These are phyloP conservation scores for Mucor lusitanicus DNA, from an alignment of 371 early-diverging fungal genomes.

Conservation along the genomic window DNA sequence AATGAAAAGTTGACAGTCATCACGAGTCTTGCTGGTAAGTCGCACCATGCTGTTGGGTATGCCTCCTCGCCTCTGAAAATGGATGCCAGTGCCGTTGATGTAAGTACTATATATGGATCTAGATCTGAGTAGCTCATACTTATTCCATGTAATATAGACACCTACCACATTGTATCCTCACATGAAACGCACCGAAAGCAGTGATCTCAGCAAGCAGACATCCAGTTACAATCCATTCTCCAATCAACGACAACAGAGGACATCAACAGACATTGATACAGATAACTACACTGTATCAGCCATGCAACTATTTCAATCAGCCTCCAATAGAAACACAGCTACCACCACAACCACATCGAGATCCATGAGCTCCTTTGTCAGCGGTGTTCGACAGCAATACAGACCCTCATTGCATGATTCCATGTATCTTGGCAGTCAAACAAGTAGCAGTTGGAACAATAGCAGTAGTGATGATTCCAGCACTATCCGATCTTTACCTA, in stretches of 20 bases:
- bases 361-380: background rate
- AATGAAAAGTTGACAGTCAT: background rate
- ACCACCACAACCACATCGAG: background rate
- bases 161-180: constrained; percentile 1
- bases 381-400: background rate
- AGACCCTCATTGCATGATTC: background rate
- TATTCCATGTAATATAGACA: background rate
- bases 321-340: background rate
- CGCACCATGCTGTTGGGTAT: background rate
- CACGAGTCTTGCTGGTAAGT: background rate
- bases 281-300: background rate
- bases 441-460: background rate
- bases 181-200: background rate
- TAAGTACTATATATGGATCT: background rate
- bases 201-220: background rate
- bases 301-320: background rate
- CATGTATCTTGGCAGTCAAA: background rate
- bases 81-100: background rate
- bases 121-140: background rate
- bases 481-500: background rate
- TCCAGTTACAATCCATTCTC: background rate
- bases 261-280: background rate
- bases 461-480: background rate
- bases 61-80: background rate
- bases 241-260: background rate